These are phyloP conservation scores for Melanogaster broomeanus DNA, from an alignment of 768 basidiomycete genomes.

Conservation along the genomic window DNA sequence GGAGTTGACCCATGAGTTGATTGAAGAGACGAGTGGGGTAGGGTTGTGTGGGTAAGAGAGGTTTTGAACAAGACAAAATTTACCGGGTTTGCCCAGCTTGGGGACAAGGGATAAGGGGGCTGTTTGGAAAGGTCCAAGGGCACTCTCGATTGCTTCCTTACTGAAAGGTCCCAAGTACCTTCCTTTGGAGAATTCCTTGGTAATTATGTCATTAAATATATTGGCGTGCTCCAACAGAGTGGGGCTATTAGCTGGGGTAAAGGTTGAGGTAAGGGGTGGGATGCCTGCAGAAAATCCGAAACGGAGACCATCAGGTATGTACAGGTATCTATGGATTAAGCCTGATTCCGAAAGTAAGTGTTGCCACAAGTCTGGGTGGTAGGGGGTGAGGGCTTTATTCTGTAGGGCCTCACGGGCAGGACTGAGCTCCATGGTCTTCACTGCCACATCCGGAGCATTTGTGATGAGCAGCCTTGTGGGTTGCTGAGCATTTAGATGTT, in stretches of 20 bases:
- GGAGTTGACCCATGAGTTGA: constrained; percentile 36
- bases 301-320: neutral
- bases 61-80: constrained; percentile 25
- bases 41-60: constrained; percentile 10
- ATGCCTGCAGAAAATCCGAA: neutral
- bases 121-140: constrained; percentile 31
- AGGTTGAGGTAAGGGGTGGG: neutral
- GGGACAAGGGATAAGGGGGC: constrained; percentile 29
- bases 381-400: neutral
- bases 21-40: constrained; percentile 18
- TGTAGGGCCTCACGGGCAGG: neutral
- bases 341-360: accelerated
- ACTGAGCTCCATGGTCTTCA: neutral
- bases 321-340: neutral
- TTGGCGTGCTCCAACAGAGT: accelerated
- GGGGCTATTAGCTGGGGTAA: neutral
- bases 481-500: no score
- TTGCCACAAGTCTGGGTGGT: neutral
- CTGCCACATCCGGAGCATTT: neutral
- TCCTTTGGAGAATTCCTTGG: neutral
- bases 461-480: neutral
- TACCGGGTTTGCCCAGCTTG: constrained; percentile 25
- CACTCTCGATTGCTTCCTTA: constrained; percentile 1
- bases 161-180: neutral
- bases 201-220: neutral